phyloP scores from a whole-genome alignment of 2,329 filamentous ascomycete species.

The Fusarium incarnatum region DNA sequence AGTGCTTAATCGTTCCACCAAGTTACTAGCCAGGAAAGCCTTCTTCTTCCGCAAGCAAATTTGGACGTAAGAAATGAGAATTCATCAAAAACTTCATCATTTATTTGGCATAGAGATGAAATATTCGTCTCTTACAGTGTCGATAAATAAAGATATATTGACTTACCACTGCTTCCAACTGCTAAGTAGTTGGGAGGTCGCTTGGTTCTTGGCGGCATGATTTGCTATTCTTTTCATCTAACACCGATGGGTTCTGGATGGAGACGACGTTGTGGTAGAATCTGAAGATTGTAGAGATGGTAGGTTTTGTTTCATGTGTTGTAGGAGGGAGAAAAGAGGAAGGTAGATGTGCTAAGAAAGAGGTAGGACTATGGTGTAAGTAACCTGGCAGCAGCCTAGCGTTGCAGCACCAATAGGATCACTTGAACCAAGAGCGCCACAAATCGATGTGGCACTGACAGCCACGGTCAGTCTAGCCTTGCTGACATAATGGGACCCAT shows the following conservation, averaged over 20 bases:
- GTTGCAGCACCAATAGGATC: slow-evolving; percentile 24
- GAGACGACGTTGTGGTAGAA: neutral
- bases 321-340: slow-evolving; percentile 33
- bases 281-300: slow-evolving; percentile 9
- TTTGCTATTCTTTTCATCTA: neutral
- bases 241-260: neutral
- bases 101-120: neutral
- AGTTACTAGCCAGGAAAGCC: neutral
- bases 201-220: slow-evolving; percentile 23
- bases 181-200: slow-evolving; percentile 14
- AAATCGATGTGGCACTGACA: neutral
- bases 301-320: slow-evolving; percentile 5
- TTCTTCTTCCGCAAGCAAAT: neutral
- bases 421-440: slow-evolving; percentile 30
- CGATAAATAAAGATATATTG: neutral
- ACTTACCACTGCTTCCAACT: slow-evolving; percentile 46
- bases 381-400: slow-evolving; percentile 37
- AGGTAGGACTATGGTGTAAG: slow-evolving; percentile 21
- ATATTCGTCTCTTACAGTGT: neutral
- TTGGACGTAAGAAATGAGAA: neutral
- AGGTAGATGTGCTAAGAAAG: slow-evolving; percentile 31
- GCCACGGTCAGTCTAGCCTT: slow-evolving; percentile 39
- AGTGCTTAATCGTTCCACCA: neutral
- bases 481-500: slow-evolving; percentile 49
- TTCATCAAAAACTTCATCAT: neutral